Base-by-base conservation (phyloP, 225 moss, liverwort and hornwort species). In the Antitrichia curtipendula region DNA sequence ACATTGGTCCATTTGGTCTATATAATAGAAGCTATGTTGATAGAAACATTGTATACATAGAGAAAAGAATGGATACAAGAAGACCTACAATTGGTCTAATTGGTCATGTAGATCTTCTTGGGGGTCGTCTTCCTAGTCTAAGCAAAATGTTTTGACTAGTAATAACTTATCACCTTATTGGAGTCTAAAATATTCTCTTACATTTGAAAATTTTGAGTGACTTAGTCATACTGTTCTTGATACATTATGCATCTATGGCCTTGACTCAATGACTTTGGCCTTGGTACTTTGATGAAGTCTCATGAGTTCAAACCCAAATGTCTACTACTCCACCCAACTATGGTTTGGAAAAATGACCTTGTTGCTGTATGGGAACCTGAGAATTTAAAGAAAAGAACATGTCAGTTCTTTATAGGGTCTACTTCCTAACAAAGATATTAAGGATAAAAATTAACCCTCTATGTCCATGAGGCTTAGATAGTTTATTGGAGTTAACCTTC, bases 281-380 rank as follows among this genome's bases (percentile, higher is more conserved):
- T 41, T 27, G 27, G 3, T 3, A 9, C 15, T 8, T 3, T 41
- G 3, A 3, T 40, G 23, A 40, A 27, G 71, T 41, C 15, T 43
- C 10, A 72, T 45, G 16, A 28, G 0, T 9, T 72, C 45, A 72
- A 68, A 72, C 9, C 0, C 0, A 6, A 3, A 5, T 10, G 10
- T 49, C 13, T 0, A 1, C 49, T 13, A 49, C 49, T 71, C 10
- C 10, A 16, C 0, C 2, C 28, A 43, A 43, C 10, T 43, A 16
- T 71, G 16, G 9, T 71, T 2, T 2, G 9, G 16, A 2, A 4
- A 50, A 75, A 34, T 50, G 75, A 50, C 5, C 18, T 72, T 0
- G 1, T 75, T 34, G 32, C 50, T 22, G 14, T 22, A 20, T 8
- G 0, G 1, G 13, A 5, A 13, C 13, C 0, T 50, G 0, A 50